Conservation (phyloP, 2,329 filamentous ascomycete species). For the Lasiodiplodia sp. region DNA sequence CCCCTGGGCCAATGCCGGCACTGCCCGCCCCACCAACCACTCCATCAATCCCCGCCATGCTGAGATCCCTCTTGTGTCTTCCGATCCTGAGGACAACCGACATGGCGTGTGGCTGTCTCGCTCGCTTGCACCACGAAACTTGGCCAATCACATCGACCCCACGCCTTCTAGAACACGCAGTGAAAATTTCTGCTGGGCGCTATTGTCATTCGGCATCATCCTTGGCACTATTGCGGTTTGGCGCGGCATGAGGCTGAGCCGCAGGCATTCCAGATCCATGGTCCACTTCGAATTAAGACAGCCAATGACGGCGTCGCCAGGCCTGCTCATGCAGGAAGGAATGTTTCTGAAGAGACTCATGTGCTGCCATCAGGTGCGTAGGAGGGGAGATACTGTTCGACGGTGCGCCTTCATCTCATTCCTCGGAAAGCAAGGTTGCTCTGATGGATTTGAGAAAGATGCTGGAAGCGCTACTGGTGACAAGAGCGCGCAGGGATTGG, state of each 20-base stretch:
- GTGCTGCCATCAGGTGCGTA: not conserved
- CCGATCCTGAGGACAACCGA: not conserved
- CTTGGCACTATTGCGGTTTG: not conserved
- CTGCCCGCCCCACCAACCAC: not conserved
- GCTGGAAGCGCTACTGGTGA: not conserved
- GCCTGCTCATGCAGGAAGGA: not conserved
- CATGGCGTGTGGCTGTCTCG: constrained; percentile 4
- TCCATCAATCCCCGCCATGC: not conserved
- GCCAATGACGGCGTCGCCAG: not conserved
- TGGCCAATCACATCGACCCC: constrained; percentile 1
- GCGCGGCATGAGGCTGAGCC: constrained; percentile 17
- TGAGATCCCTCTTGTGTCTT: not conserved
- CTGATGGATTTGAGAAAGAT: not conserved
- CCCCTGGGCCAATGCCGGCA: not conserved
- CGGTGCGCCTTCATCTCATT: not conserved
- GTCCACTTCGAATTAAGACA: not conserved
- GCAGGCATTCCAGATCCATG: constrained; percentile 20
- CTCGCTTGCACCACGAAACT: not conserved
- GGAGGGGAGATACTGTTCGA: not conserved
- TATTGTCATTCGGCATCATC: not conserved
- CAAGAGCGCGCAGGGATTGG: not conserved
- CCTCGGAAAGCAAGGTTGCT: not conserved
- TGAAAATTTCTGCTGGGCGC: not conserved
- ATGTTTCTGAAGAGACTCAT: not conserved
- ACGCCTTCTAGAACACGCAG: constrained; percentile 15